These are phyloP conservation scores for Tilletia setariae DNA, from an alignment of 1,284 basidiomycete genomes.

Conservation along the genomic window DNA sequence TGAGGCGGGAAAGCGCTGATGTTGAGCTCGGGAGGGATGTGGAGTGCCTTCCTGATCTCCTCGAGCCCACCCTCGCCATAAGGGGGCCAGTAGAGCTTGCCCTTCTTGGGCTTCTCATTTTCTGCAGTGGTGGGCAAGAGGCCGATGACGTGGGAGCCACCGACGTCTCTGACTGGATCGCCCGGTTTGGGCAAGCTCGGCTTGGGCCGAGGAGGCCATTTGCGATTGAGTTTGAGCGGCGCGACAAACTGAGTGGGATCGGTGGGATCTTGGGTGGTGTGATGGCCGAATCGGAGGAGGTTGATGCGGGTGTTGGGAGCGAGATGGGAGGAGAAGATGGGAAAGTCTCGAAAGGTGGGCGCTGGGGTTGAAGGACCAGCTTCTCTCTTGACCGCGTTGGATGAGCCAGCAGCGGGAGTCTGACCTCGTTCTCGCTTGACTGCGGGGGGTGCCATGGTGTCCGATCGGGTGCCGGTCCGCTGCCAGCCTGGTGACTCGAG, in stretches of 20 bases:
- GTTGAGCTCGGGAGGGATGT: slow-evolving; percentile 12
- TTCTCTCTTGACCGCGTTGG: neutral
- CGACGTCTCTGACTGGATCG: slow-evolving; percentile 43
- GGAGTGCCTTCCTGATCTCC: slow-evolving; percentile 4
- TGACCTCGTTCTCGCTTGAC: neutral
- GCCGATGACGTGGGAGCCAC: slow-evolving; percentile 26
- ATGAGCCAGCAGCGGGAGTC: neutral
- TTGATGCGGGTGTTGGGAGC: slow-evolving; percentile 38
- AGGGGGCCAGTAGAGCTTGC: slow-evolving; percentile 20
- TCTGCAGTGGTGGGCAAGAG: slow-evolving; percentile 29
- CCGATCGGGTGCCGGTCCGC: neutral
- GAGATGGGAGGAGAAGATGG: slow-evolving; percentile 38
- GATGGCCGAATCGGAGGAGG: slow-evolving; percentile 50
- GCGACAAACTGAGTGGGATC: slow-evolving; percentile 42
- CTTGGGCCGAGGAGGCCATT: slow-evolving; percentile 50
- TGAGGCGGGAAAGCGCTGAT: slow-evolving; percentile 6
- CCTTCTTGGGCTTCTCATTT: slow-evolving; percentile 6
- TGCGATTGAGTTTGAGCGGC: slow-evolving; percentile 52
- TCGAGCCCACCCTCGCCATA: slow-evolving; percentile 20
- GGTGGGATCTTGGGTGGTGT: slow-evolving; percentile 45
- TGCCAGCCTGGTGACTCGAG: too few species aligned
- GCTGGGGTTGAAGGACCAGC: neutral
- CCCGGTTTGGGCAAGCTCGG: slow-evolving; percentile 42
- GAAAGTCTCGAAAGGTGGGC: slow-evolving; percentile 49
- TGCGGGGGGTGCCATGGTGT: neutral